Evolutionary conservation across 192 early-diverging fungal species (phyloP), one percentile per base, ranked within the genome.

Genomic region (Backusella liffmaniae): DNA sequence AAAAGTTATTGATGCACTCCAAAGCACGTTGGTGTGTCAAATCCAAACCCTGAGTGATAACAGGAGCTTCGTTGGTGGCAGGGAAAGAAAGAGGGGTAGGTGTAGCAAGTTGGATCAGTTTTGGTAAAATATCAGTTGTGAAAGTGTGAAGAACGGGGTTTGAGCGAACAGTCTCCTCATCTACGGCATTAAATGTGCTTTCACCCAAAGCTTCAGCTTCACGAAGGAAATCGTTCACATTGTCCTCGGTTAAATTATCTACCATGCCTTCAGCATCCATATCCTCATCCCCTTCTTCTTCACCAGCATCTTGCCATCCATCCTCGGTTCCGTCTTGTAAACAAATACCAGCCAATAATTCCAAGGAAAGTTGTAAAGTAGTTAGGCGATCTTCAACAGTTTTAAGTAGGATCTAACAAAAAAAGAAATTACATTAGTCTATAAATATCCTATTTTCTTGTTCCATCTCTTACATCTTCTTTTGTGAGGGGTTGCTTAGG

Each of bases 311-410:
- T 18, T 80, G 79, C 71, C 76, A 77, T 12, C 80, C 79, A 32
- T 88, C 90, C 6, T 85, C 83, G n/a, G 74, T 79, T 30, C 83
- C 82, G 51, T 83, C 91, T 70, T 93, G 90, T 6, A 90, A 88
- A 75, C 91, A 95, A 53, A 96, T 89, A 73, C 94, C 95, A 62
- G 96, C 88, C 4, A 96, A 84, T 32, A 98, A 73, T 79, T 98
- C 96, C 32, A 98, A 81, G 16, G 88, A 86, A 21, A 96, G 76
- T 67, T 93, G 92, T 8, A 94, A 77, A 9, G 88, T 90, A 21
- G 81, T 86, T 68, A 95, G 53, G 12, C 85, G 84, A 0, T 81
- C 81, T 73, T 91, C 88, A 35, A 91, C 76, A n/a, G 73, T 59
- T 32, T 80, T 74, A 1, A 91, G 73, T 13, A 82, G 70, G 73